Evolutionary conservation across 2,329 filamentous ascomycete species (phyloP).

Genomic region (Helotiales sp.): DNA sequence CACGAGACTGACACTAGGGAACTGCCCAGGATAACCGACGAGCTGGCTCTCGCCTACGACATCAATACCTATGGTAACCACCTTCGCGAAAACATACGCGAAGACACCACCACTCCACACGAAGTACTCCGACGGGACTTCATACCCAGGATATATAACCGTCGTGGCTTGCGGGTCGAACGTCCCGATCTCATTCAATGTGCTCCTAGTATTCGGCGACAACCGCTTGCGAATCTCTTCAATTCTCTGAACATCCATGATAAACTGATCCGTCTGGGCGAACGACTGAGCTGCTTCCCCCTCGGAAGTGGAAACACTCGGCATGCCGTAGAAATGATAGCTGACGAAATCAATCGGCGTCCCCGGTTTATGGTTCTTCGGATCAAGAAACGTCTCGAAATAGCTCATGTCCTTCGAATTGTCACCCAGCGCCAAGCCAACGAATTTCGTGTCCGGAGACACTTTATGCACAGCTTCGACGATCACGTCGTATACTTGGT

Average conservation of each 20-base stretch:
- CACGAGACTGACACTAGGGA: slow-evolving; percentile 10
- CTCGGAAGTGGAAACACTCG: not conserved
- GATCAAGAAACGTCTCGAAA: slow-evolving; percentile 7
- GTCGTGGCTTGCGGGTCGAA: slow-evolving; percentile 9
- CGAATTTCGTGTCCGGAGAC: slow-evolving; percentile 12
- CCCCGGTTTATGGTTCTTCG: not conserved
- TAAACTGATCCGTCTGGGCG: slow-evolving; percentile 4
- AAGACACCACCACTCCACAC: slow-evolving; percentile 17
- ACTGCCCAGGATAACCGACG: slow-evolving; percentile 12
- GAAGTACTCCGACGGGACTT: slow-evolving; percentile 7
- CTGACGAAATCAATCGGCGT: slow-evolving; percentile 11
- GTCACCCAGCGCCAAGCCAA: slow-evolving; percentile 9
- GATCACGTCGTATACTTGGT: slow-evolving; percentile 3
- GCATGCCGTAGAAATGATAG: slow-evolving; percentile 16
- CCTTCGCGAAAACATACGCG: slow-evolving; percentile 11
- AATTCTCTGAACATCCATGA: slow-evolving; percentile 2
- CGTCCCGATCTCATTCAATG: slow-evolving; percentile 17
- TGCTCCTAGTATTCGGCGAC: slow-evolving; percentile 3
- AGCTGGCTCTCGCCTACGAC: slow-evolving; percentile 13
- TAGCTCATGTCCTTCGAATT: slow-evolving; percentile 7
- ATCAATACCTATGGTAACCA: slow-evolving; percentile 9
- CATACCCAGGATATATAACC: not conserved
- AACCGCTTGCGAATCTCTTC: slow-evolving; percentile 12
- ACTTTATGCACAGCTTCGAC: not conserved
- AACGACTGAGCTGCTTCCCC: slow-evolving; percentile 8